Percentiles rank a stretch among this genome's conserved stretches.
These are phyloP conservation scores for Decorospora gaudefroyi DNA, from an alignment of 2,329 filamentous ascomycete species.

Conservation along the genomic window DNA sequence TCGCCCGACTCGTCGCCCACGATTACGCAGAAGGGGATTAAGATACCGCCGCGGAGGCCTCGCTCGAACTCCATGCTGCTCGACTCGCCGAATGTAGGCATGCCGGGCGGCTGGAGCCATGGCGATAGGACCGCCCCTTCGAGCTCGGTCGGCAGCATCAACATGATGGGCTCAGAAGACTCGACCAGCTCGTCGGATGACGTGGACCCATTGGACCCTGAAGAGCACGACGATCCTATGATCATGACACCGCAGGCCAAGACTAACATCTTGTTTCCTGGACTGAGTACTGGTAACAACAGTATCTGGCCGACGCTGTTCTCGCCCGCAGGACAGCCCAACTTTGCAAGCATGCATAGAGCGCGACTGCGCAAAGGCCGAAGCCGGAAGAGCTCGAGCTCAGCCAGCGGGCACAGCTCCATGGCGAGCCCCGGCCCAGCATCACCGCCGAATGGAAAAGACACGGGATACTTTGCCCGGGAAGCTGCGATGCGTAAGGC, in stretches of 20 bases:
- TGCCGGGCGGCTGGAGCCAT: slow-evolving; percentile 68
- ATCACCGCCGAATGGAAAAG: slow-evolving; percentile 71
- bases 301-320: slow-evolving; percentile 67
- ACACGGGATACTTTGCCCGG: slow-evolving; percentile 59
- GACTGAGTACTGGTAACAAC: slow-evolving; percentile 50
- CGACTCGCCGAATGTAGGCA: slow-evolving; percentile 67
- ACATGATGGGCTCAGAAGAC: slow-evolving; percentile 77
- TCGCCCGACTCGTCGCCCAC: slow-evolving; percentile 91
- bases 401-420: slow-evolving; percentile 70
- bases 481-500: slow-evolving; percentile 55
- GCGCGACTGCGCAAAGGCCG: slow-evolving; percentile 61
- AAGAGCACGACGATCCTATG: slow-evolving; percentile 68
- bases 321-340: slow-evolving; percentile 70
- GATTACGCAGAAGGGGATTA: slow-evolving; percentile 69
- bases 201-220: slow-evolving; percentile 54
- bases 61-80: slow-evolving; percentile 49
- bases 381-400: slow-evolving; percentile 69
- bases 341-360: slow-evolving; percentile 77
- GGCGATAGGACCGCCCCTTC: slow-evolving; percentile 56
- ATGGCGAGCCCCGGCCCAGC: slow-evolving; percentile 71
- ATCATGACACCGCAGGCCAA: slow-evolving; percentile 82
- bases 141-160: slow-evolving; percentile 79
- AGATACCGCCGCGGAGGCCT: slow-evolving; percentile 61
- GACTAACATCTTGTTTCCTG: slow-evolving; percentile 52
- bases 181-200: slow-evolving; percentile 70